Evolutionary conservation across 2,329 filamentous ascomycete genomes (phyloP).

Genomic region (Fusarium tupiense): DNA sequence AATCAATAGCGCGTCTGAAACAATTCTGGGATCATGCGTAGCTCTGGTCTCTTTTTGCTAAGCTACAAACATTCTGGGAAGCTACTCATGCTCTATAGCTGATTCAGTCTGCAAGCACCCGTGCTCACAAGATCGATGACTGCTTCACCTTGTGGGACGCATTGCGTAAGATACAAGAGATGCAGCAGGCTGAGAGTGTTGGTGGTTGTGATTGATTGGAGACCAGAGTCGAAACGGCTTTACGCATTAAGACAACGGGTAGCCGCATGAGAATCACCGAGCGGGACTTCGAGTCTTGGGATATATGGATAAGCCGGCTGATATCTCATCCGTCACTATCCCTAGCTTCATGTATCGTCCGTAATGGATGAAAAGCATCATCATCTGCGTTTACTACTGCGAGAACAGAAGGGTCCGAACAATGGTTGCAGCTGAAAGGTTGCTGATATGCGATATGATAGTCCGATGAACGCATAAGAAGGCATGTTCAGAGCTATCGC

Average conservation of each 20-base stretch:
- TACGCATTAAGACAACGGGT: not conserved
- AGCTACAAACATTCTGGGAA: not conserved
- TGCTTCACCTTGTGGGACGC: constrained; percentile 1
- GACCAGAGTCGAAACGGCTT: not conserved
- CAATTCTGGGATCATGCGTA: not conserved
- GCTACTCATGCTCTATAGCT: not conserved
- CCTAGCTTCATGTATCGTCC: not conserved
- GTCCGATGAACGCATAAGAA: not conserved
- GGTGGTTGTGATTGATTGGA: not conserved
- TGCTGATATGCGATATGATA: not conserved
- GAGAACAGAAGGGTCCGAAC: too few relatives aligned
- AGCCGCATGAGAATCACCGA: not conserved
- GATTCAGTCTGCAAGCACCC: constrained; percentile 13
- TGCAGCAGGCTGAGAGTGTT: not conserved
- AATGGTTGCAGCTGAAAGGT: too few relatives aligned
- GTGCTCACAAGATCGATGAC: constrained; percentile 7
- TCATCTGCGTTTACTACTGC: not conserved
- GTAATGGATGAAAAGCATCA: not conserved
- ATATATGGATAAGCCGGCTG: not conserved
- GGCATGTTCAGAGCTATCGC: not conserved
- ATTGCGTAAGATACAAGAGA: not conserved
- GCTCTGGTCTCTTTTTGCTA: not conserved
- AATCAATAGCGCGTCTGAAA: not conserved
- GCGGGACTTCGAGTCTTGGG: not conserved
- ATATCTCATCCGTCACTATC: not conserved